Evolutionary conservation across 2,329 filamentous ascomycete genomes (phyloP), one percentile per base, ranked within the genome.

Genomic region (Calonectria henricotiae): DNA sequence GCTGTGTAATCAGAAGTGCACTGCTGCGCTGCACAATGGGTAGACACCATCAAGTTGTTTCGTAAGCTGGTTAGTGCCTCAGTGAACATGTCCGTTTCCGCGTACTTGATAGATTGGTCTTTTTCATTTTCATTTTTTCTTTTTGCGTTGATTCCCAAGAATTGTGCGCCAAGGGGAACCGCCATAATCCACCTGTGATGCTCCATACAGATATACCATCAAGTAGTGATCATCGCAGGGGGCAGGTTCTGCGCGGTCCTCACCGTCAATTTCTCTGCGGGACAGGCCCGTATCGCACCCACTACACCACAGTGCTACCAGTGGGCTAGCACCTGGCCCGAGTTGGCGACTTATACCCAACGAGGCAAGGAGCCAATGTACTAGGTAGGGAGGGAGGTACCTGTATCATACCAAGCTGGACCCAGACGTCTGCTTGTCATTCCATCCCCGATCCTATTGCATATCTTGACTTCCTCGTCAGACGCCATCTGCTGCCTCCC

Each of bases 401-500:
- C 35, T 66, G 32, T 39, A 60, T 60, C 27, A 46, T 41, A 63
- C 58, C 44, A 15, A 61, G 60, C 47, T 60, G 30, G 39, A 46
- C 65, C 60, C 49, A 51, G 46, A 68, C 60, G 54, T 70, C 65
- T 65, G 65, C 64, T 68, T 49, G 63, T 67, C 68, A 70, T 67
- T 70, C 68, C 60, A 64, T 62, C 62, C 58, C 47, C 32, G 43
- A 58, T 62, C 68, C 62, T 66, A 43, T 44, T 47, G 43, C 68
- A 61, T 68, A 68, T 67, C 68, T 67, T 49, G 63, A 61, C 49
- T 41, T 62, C 51, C 54, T 62, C 62, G 60, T 67, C 64, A 60
- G 68, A 63, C 68, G 49, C 58, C 55, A 39, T 60, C 58, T 60
- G 41, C 35, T 43, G 47, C 25, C 58, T 65, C 44, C 58, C 39